Evolutionary conservation across 2,329 filamentous ascomycete genomes (phyloP).

Genomic region (Colletotrichum karsti): DNA sequence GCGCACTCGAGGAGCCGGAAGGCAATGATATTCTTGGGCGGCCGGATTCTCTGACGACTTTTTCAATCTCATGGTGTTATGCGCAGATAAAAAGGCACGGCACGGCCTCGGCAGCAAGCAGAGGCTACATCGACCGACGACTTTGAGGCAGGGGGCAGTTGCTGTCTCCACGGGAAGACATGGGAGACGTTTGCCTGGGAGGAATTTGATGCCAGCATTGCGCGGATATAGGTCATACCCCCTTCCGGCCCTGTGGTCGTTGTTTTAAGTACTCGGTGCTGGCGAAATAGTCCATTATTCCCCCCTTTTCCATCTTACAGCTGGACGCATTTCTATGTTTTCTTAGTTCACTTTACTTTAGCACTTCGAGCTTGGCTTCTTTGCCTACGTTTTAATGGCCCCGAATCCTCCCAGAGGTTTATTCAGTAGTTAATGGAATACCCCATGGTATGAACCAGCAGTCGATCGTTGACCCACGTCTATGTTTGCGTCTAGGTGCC

Average conservation of each 20-base stretch:
- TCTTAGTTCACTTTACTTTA: slow-evolving; percentile 40
- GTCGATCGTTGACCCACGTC: not conserved
- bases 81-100: slow-evolving; percentile 28
- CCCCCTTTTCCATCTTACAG: slow-evolving; percentile 43
- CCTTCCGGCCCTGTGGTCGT: slow-evolving; percentile 14
- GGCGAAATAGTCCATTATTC: slow-evolving; percentile 28
- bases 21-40: slow-evolving; percentile 27
- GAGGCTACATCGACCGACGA: slow-evolving; percentile 18
- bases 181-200: slow-evolving; percentile 8
- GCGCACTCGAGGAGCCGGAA: slow-evolving; percentile 19
- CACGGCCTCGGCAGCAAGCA: slow-evolving; percentile 17
- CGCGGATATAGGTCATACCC: slow-evolving; percentile 23
- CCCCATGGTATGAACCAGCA: not conserved
- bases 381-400: slow-evolving; percentile 38
- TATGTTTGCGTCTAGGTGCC: too few species aligned
- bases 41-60: slow-evolving; percentile 25
- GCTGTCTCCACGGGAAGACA: slow-evolving; percentile 3
- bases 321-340: slow-evolving; percentile 50
- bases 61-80: slow-evolving; percentile 29
- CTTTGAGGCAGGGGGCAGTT: not conserved
- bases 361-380: slow-evolving; percentile 35
- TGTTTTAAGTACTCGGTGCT: slow-evolving; percentile 24
- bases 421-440: not conserved
- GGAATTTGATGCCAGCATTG: slow-evolving; percentile 13
- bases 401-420: not conserved